Evolutionary conservation across 2,329 filamentous ascomycete genomes (phyloP).

Genomic region (Fusarium oligoseptatum): DNA sequence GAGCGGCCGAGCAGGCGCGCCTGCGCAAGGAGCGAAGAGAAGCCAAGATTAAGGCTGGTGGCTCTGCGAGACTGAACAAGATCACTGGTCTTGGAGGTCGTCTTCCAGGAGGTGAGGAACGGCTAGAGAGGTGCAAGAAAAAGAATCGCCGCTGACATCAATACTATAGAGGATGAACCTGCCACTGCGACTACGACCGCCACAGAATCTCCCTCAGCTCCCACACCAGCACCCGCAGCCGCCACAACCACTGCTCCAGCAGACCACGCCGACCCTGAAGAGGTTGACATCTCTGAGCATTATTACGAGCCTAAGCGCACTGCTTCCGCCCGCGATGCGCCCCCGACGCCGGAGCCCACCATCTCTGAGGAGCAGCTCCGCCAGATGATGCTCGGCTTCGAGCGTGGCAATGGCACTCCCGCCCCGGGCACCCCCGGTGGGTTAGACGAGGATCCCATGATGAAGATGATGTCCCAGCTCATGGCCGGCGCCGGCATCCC

Average conservation of each 20-base stretch:
- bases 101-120: conserved; percentile 50
- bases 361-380: conserved; percentile 71
- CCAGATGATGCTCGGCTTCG: conserved; percentile 74
- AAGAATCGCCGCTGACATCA: not conserved
- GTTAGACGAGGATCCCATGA: conserved; percentile 52
- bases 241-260: conserved; percentile 49
- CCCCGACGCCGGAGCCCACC: conserved; percentile 48
- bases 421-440: conserved; percentile 36
- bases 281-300: conserved; percentile 84
- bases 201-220: conserved; percentile 47
- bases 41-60: conserved; percentile 81
- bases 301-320: conserved; percentile 69
- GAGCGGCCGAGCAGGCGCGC: conserved; percentile 75
- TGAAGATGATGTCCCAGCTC: conserved; percentile 83
- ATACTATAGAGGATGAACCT: conserved; percentile 21
- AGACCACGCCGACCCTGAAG: conserved; percentile 74
- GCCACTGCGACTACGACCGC: conserved; percentile 34
- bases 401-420: conserved; percentile 47
- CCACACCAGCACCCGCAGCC: conserved; percentile 48
- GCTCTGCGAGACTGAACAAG: conserved; percentile 76
- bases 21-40: conserved; percentile 83
- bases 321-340: conserved; percentile 47
- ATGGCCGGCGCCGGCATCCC: conserved; percentile 60
- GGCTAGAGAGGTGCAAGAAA: not conserved
- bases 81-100: conserved; percentile 77